phyloP scores from a whole-genome alignment of 139 green algal species.

The Pleodorina starrii region DNA sequence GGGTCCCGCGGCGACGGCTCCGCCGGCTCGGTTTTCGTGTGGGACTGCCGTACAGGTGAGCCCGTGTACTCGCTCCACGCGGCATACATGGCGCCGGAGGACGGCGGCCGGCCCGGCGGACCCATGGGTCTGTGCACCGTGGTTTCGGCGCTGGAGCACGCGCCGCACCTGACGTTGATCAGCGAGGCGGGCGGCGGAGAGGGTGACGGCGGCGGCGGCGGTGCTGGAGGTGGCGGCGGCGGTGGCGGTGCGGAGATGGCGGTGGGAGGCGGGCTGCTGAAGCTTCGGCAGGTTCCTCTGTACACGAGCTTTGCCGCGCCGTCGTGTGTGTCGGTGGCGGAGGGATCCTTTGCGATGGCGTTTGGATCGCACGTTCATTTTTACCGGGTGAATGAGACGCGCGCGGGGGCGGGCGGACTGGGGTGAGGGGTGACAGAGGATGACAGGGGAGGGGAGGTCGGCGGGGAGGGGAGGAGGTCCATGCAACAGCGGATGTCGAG shows the following conservation, averaged over 20 bases:
- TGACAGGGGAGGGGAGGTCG: no score
- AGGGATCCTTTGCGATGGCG: not conserved
- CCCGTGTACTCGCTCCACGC: slow-evolving; percentile 30
- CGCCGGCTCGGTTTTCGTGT: slow-evolving; percentile 16
- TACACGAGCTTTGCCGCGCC: slow-evolving; percentile 38
- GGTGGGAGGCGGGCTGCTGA: slow-evolving; percentile 13
- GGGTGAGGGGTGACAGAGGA: no score
- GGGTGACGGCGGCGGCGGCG: not conserved
- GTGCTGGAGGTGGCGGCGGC: not conserved
- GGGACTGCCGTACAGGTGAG: not conserved
- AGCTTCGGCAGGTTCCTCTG: slow-evolving; percentile 30
- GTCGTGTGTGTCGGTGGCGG: not conserved
- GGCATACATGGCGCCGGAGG: slow-evolving; percentile 33
- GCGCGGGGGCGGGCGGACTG: not conserved
- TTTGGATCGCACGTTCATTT: slow-evolving; percentile 33
- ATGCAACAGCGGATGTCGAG: no score
- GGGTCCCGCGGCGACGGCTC: slow-evolving; percentile 16
- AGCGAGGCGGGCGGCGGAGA: not conserved
- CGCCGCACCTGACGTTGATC: slow-evolving; percentile 43
- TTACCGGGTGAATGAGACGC: not conserved
- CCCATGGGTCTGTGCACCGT: slow-evolving; percentile 13
- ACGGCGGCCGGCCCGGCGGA: not conserved
- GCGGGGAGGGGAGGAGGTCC: no score
- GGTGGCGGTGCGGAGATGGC: not conserved
- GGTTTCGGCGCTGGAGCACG: slow-evolving; percentile 47